A percentile compares a stretch with the other conserved stretches of the same genome.
Conservation (phyloP, 192 early-diverging fungal genomes). For the Umbelopsis isabellina region DNA sequence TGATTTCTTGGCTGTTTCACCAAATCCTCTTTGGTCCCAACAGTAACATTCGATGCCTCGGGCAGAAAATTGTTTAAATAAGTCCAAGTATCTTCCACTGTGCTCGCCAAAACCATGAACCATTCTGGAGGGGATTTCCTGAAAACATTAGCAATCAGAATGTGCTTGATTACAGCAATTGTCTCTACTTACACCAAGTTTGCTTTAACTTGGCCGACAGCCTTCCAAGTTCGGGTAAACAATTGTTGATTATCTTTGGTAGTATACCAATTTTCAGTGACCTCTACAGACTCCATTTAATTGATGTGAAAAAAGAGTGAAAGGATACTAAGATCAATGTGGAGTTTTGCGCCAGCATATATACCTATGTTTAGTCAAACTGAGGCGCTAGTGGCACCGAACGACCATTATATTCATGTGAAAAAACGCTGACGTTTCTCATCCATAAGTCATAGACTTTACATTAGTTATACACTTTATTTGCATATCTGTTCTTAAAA, state of each 20-base stretch:
- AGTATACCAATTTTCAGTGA: slow-evolving; percentile 49
- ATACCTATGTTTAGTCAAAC: not conserved
- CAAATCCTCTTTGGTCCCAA: slow-evolving; percentile 72
- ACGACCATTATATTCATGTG: not conserved
- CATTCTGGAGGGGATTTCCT: slow-evolving; percentile 27
- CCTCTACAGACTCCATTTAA: slow-evolving; percentile 12
- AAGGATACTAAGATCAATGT: not conserved
- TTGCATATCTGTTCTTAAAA: too few relatives aligned
- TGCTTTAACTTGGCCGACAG: slow-evolving; percentile 7
- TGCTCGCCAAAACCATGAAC: slow-evolving; percentile 65
- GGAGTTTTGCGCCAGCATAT: not conserved
- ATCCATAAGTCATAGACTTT: too few relatives aligned
- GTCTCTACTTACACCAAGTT: slow-evolving; percentile 21
- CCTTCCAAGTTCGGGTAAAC: slow-evolving; percentile 57
- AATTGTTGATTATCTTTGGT: slow-evolving; percentile 44
- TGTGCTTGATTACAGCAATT: slow-evolving; percentile 8
- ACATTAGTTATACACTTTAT: too few relatives aligned
- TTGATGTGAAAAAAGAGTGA: not conserved
- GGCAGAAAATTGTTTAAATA: slow-evolving; percentile 57
- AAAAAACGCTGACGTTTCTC: not conserved
- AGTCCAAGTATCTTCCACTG: slow-evolving; percentile 55
- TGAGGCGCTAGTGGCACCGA: not conserved
- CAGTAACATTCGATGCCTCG: slow-evolving; percentile 58
- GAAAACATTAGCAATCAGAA: not conserved
- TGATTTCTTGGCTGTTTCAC: slow-evolving; percentile 59